Base-by-base conservation (phyloP, 805 yeast genomes). In the Saccharomycopsis guyanensis region DNA sequence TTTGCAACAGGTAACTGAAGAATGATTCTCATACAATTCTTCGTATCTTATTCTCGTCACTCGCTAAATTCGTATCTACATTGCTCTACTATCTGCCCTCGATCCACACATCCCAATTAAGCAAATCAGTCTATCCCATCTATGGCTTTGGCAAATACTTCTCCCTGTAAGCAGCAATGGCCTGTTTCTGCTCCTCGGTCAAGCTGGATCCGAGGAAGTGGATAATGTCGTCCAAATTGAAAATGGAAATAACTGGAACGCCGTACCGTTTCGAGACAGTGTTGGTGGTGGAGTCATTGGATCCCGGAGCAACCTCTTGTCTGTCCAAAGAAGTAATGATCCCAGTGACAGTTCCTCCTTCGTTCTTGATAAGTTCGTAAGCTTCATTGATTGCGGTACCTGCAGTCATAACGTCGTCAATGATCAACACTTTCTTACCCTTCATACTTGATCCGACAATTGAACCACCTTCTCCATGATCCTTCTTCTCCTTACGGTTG, bases 361-460 rank as follows among this genome's bases (percentile, higher is more conserved):
- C 91, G 22, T 58, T 65, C 22, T 66, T 66, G 56, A 93, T 87
- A 58, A 93, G 83, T 41, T 73, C 78, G 57, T 86, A 84, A 0
- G 97, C 97, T 67, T 93, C 97, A 57, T 84, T 84, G 62, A 89
- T 88, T 42, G 98, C 97, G 49, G 97, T 93, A 35, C 98, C 98
- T 1, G 97, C 97, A 50, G 97, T 91, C 81, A 91, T 89, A 37
- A 93, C 97, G 59, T 91, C 98, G 64, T 93, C 98, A 52, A 91
- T 87, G 57, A 93, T 86, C 57, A 93, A 69, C 20, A 91, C 77
- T 51, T 73, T 73, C 64, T 89, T 83, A 41, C 75, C 84, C 51
- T 73, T 72, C 57, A 91, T 73, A 4, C 77, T 65, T 39, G 84
- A 78, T 32, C 98, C 98, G 36, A 93, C 97, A 56, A 91, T 85